phyloP scores from a whole-genome alignment of 257 asterid species.

The Ajuga chamaepitys region DNA sequence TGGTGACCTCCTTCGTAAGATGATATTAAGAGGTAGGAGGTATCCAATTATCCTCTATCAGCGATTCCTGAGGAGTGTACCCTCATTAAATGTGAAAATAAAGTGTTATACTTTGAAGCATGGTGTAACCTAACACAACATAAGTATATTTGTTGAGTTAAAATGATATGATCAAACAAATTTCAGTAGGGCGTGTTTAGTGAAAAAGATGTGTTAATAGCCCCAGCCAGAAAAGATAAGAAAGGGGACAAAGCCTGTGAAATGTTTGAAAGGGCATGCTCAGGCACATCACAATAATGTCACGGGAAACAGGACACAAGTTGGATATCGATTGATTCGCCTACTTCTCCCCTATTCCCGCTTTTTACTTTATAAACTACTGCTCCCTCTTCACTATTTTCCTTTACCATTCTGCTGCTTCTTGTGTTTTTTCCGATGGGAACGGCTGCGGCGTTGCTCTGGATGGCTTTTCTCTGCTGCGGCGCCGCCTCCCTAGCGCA shows the following conservation, averaged over 20 bases:
- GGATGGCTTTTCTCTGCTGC: constrained; percentile 22
- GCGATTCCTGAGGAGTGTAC: too few species aligned
- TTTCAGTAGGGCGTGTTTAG: too few species aligned
- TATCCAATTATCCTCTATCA: too few species aligned
- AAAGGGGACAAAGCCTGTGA: background rate
- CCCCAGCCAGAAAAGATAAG: background rate
- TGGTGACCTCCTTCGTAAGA: too few species aligned
- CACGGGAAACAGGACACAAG: constrained; percentile 25
- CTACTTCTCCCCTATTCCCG: background rate
- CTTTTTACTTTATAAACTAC: background rate
- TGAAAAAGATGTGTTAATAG: too few species aligned
- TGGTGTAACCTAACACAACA: too few species aligned
- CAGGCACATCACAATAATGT: constrained; percentile 8
- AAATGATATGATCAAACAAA: too few species aligned
- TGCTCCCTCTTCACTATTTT: background rate
- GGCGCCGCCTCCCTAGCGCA: constrained; percentile 16
- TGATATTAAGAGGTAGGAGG: too few species aligned
- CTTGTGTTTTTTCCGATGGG: background rate
- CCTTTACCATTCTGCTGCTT: background rate
- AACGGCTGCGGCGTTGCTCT: constrained; percentile 8
- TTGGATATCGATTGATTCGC: constrained; percentile 11
- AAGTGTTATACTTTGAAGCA: too few species aligned
- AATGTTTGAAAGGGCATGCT: too few species aligned
- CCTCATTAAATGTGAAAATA: too few species aligned
- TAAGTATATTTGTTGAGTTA: too few species aligned